phyloP scores from a whole-genome alignment of 208 protist genomes.

The Leishmania guyanensis region DNA sequence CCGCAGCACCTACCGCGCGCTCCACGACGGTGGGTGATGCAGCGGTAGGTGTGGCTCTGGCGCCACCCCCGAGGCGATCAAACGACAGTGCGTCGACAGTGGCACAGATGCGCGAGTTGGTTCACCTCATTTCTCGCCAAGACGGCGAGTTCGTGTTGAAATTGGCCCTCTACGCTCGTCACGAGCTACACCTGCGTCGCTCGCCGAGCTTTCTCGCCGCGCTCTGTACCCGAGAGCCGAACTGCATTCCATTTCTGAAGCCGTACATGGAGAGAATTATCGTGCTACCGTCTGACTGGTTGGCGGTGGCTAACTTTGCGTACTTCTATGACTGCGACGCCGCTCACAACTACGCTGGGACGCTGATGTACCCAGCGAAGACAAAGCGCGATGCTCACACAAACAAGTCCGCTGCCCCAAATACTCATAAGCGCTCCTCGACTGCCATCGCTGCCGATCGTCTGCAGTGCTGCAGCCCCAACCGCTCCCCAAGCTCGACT shows the following conservation, averaged over 20 bases:
- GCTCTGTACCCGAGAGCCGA: conserved; percentile 71
- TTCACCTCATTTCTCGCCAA: conserved; percentile 56
- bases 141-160: conserved; percentile 93
- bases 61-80: neutral
- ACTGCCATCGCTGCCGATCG: neutral
- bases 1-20: neutral
- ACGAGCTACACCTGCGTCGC: conserved; percentile 91
- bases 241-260: conserved; percentile 83
- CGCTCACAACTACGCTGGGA: conserved; percentile 18
- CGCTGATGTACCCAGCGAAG: neutral
- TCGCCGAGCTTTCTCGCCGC: conserved; percentile 92
- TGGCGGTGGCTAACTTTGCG: conserved; percentile 89
- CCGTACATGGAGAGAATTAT: conserved; percentile 87
- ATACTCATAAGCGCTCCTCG: neutral
- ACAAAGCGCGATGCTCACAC: neutral
- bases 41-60: neutral
- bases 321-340: conserved; percentile 60
- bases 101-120: conserved; percentile 49
- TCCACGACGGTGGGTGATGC: neutral
- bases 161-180: conserved; percentile 90
- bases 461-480: neutral
- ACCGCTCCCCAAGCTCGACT: neutral
- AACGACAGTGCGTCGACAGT: conserved; percentile 24
- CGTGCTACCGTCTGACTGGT: conserved; percentile 93
- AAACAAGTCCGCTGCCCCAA: neutral